Evolutionary conservation across 2,329 filamentous ascomycete species (phyloP), one percentile per base, ranked within the genome.

Genomic region (Neopestalotiopsis sp.): DNA sequence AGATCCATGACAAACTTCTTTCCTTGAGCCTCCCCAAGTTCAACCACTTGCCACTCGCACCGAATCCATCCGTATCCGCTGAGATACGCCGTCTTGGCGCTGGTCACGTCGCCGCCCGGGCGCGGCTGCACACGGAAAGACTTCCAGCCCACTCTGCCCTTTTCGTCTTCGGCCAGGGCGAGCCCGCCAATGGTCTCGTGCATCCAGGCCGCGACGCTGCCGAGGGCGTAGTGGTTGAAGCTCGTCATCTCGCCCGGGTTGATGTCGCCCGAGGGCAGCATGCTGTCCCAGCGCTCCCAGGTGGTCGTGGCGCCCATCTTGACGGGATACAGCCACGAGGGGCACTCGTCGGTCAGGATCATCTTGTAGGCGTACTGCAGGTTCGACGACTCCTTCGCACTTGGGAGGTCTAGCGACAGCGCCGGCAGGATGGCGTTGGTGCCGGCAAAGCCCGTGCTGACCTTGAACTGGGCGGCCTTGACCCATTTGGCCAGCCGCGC

Each of bases 261-360:
- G 30, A 81, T 74, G 1, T 62, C 72, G 0, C 78, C 79, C 63
- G 80, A 73, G 0, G 77, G 76, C 13, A 80, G 69, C 68, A 82
- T 74, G 24, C 74, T 76, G 64, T 82, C 77, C 80, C 80, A 81
- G 7, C 81, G 75, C 71, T 82, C 79, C 79, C 79, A 82, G 3
- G 78, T 76, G 0, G 79, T 81, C 1, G 80, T 82, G 1, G 76
- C 79, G 42, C 76, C 77, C 77, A 80, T 80, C 13, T 72, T 75
- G 30, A 82, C 74, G 6, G 76, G 77, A 57, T 81, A 81, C 12
- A 82, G 71, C 80, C 80, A 81, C 1, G 73, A 76, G 0, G 80
- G 79, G 14, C 75, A 76, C 20, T 71, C 67, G 13, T 75, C 76
- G 64, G 79, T 73, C 7, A 79, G 71, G 6, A 82, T 72, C 77